Percentiles rank a stretch among this genome's conserved stretches.
Conservation (phyloP, 768 basidiomycete genomes). For the Crucibulum laeve region DNA sequence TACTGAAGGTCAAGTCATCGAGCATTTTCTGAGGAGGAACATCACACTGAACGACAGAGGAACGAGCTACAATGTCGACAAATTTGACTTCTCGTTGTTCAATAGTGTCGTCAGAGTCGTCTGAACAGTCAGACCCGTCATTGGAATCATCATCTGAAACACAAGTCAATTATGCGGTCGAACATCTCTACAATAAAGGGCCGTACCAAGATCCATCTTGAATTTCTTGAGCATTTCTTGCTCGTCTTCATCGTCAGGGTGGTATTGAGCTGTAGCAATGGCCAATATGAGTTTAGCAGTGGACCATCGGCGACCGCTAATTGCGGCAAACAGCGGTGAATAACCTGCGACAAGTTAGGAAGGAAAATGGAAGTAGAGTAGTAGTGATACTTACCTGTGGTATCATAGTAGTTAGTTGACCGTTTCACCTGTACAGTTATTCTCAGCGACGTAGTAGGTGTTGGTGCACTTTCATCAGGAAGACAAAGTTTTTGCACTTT, state of each 20-base stretch:
- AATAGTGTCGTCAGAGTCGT: constrained; percentile 34
- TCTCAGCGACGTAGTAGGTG: constrained; percentile 29
- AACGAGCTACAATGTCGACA: constrained; percentile 47
- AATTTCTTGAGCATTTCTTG: constrained; percentile 26
- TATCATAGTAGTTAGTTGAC: constrained; percentile 7
- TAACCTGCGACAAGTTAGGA: constrained; percentile 25
- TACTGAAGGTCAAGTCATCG: constrained; percentile 3
- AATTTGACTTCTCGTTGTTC: constrained; percentile 33
- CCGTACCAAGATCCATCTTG: constrained; percentile 29
- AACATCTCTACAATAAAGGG: neutral
- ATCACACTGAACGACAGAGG: constrained; percentile 37
- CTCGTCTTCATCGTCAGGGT: constrained; percentile 28
- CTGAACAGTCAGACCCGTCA: constrained; percentile 34
- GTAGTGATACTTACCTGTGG: constrained; percentile 17
- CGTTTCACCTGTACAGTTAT: constrained; percentile 33
- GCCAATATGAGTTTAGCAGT: constrained; percentile 57
- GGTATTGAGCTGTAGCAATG: constrained; percentile 52
- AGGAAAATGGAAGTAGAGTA: neutral
- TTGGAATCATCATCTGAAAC: constrained; percentile 32
- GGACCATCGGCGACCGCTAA: constrained; percentile 46
- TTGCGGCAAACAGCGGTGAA: constrained; percentile 47
- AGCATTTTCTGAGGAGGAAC: constrained; percentile 35
- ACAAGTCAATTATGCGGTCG: neutral
- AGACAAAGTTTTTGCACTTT: constrained; percentile 50
- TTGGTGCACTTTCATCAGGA: constrained; percentile 27